A percentile compares a stretch with the other conserved stretches of the same genome.
Conservation (phyloP, 768 basidiomycete genomes). For the Rhodotorula kratochvilovae region DNA sequence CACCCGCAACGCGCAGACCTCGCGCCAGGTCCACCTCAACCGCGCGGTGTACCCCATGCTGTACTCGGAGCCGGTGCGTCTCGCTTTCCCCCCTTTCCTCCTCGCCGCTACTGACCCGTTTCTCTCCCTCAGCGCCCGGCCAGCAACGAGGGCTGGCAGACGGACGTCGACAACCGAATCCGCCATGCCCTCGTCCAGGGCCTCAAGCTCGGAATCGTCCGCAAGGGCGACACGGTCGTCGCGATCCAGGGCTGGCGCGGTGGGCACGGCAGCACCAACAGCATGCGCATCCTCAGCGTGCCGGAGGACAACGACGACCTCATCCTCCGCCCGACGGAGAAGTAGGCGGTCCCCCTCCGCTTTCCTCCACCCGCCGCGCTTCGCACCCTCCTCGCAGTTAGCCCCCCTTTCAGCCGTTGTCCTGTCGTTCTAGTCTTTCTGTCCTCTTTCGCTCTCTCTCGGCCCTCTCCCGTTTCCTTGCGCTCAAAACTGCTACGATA, state of each 20-base stretch:
- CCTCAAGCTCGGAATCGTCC: slow-evolving; percentile 75
- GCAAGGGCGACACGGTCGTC: slow-evolving; percentile 79
- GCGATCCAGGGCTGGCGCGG: slow-evolving; percentile 99
- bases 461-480: neutral
- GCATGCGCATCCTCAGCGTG: slow-evolving; percentile 46
- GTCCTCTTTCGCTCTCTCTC: neutral
- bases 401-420: neutral
- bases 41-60: slow-evolving; percentile 95
- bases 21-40: slow-evolving; percentile 93
- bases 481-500: neutral
- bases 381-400: neutral
- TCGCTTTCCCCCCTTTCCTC: too few relatives aligned
- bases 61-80: slow-evolving; percentile 59
- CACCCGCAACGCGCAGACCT: slow-evolving; percentile 90
- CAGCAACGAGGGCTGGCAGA: slow-evolving; percentile 88
- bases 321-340: slow-evolving; percentile 37
- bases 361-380: neutral
- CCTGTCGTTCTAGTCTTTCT: neutral
- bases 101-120: too few relatives aligned
- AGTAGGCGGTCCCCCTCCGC: neutral
- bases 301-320: slow-evolving; percentile 36
- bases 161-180: slow-evolving; percentile 59
- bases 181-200: slow-evolving; percentile 77
- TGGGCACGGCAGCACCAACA: slow-evolving; percentile 92
- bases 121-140: slow-evolving; percentile 86